Base-by-base conservation (phyloP, 2,329 filamentous ascomycete species). In the Aspergillus uvarum region DNA sequence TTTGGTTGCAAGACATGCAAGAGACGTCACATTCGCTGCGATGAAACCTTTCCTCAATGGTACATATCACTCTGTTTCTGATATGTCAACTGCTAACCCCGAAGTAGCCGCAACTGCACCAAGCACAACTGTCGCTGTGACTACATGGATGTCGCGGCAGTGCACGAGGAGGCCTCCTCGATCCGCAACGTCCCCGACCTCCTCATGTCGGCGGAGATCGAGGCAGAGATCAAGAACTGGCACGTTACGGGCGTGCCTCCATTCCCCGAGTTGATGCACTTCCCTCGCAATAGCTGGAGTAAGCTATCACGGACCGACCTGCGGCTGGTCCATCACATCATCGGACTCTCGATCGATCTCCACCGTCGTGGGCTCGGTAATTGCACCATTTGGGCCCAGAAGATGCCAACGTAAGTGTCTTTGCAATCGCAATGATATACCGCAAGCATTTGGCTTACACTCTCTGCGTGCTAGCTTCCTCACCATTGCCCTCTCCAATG, bases 1-100 rank as follows among this genome's bases (percentile, higher is more conserved):
- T 98, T 97, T 81, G 95, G 95, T 65, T 99, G 95, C 84, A 94
- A 96, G 72, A 96, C 92, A 63, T 99, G 95, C 85, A 99, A 99
- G 80, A 89, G 90, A 76, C 88, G 95, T 75, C 95, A 99, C 79
- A 99, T 99, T 75, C 87, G 95, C 71, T 99, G 95, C 80, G 95
- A 99, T 74, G 95, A 99, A 78, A 96, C 87, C 68, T 97, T 96
- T 72, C 95, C 95, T 54, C 95, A 99, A 85, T 99, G 94, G 92
- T 96, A 83, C 70, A 84, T 77, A 47, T 29, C 31, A 35, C 19
- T 24, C 8, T 52, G 19, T 12, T 38, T 14, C 52, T 29, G 22
- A 31, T 54, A 48, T 58, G 59, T 58, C 22, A 38, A 35, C 35
- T 48, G 11, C 47, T 61, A 31, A 59, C 32, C 24, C 47, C 26